phyloP scores from a whole-genome alignment of 2,329 filamentous ascomycete species.

The Sporothrix luriei region DNA sequence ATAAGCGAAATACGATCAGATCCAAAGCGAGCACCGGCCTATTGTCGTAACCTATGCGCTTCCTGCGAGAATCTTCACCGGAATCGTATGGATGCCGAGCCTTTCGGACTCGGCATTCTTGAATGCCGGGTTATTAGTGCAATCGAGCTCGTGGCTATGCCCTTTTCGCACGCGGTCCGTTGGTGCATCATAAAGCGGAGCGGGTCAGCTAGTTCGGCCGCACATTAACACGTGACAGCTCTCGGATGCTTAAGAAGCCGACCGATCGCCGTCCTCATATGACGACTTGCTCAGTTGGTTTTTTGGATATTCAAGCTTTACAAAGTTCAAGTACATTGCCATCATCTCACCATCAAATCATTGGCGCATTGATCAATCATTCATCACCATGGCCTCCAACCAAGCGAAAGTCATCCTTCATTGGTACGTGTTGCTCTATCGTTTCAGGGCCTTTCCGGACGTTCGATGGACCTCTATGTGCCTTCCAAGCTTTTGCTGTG shows the following conservation, averaged over 20 bases:
- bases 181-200: conserved; percentile 21
- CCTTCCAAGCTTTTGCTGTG: not conserved
- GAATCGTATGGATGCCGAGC: not conserved
- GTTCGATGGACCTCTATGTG: not conserved
- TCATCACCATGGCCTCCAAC: not conserved
- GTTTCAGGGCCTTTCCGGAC: not conserved
- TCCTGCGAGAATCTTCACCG: not conserved
- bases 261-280: conserved; percentile 13
- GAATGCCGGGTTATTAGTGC: not conserved
- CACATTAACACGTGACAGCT: conserved; percentile 20
- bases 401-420: conserved; percentile 31
- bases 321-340: conserved; percentile 4
- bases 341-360: not conserved
- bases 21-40: not conserved
- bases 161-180: not conserved
- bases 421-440: conserved; percentile 20
- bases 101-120: conserved; percentile 14
- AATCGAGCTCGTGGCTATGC: not conserved
- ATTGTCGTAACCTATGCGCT: not conserved
- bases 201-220: conserved; percentile 25
- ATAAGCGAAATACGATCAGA: conserved; percentile 6
- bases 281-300: conserved; percentile 1
- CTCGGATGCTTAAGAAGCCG: conserved; percentile 10
- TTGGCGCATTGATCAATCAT: not conserved
- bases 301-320: not conserved